Evolutionary conservation across 805 yeast species (phyloP).

Genomic region (Osmozyma mogii): DNA sequence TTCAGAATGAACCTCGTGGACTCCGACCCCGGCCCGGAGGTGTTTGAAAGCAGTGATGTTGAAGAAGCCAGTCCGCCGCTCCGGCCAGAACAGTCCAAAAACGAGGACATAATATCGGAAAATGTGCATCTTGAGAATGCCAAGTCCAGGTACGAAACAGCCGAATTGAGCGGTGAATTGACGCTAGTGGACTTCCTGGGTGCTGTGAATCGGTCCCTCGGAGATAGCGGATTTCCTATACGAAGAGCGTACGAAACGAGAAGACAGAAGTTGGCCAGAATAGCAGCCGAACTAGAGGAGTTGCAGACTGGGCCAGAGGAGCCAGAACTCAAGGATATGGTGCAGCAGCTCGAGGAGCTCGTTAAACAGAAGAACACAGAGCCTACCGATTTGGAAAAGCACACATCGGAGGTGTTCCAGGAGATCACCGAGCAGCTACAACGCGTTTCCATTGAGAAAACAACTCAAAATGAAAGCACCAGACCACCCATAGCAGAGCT

Average conservation of each 20-base stretch:
- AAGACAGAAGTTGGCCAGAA: neutral
- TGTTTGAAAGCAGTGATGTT: neutral
- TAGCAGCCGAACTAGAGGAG: neutral
- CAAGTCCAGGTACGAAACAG: no score
- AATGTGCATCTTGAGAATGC: no score
- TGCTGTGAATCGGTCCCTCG: no score
- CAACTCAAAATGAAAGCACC: neutral
- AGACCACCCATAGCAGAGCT: no score
- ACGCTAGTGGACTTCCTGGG: neutral
- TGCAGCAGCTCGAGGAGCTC: neutral
- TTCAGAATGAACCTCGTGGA: neutral
- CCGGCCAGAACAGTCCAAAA: neutral
- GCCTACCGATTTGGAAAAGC: neutral
- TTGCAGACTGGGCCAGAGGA: neutral
- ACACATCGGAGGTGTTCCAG: no score
- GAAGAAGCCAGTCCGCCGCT: neutral
- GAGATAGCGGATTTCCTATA: neutral
- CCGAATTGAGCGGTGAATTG: neutral
- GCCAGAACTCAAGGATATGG: neutral
- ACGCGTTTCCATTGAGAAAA: neutral
- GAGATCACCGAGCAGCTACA: no score
- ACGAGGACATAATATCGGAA: neutral
- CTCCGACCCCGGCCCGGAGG: neutral
- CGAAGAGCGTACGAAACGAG: neutral
- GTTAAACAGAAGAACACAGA: neutral